Conservation (phyloP, 345 rosid genomes). For the Raphanus sativus region DNA sequence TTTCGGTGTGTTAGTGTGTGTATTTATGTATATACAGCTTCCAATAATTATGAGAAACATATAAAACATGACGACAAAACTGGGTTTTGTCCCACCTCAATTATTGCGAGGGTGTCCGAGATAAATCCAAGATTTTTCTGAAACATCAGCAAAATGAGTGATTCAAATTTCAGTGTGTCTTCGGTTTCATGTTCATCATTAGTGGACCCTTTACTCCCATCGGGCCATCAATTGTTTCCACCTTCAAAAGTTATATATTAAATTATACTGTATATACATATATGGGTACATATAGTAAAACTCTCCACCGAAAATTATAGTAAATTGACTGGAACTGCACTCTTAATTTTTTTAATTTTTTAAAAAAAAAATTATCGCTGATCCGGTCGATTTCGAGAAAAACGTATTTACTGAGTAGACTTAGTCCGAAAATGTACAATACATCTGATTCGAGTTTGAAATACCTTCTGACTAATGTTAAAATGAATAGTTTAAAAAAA, state of each 20-base stretch:
- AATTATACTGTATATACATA: too few species aligned
- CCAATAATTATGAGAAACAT: slow-evolving; percentile 38
- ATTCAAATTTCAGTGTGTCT: slow-evolving; percentile 21
- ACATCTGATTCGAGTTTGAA: too few species aligned
- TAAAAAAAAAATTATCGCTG: too few species aligned
- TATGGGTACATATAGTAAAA: too few species aligned
- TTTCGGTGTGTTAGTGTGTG: not conserved
- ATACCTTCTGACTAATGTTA: too few species aligned
- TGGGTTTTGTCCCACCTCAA: slow-evolving; percentile 47
- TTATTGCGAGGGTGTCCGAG: slow-evolving; percentile 38
- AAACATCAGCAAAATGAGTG: slow-evolving; percentile 25
- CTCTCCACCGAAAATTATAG: too few species aligned
- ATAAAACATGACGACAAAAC: slow-evolving; percentile 42
- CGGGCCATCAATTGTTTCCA: slow-evolving; percentile 19
- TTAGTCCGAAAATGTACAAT: too few species aligned
- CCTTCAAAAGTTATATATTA: not conserved
- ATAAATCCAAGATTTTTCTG: slow-evolving; percentile 17
- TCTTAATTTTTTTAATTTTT: too few species aligned
- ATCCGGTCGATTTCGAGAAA: too few species aligned
- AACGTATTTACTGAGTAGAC: too few species aligned
- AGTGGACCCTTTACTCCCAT: slow-evolving; percentile 41
- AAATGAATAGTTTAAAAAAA: too few species aligned
- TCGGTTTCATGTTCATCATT: slow-evolving; percentile 39
- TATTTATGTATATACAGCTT: slow-evolving; percentile 2
- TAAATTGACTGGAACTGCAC: too few species aligned